Base-by-base conservation (phyloP, 345 rosid genomes). In the Hibiscus syriacus region DNA sequence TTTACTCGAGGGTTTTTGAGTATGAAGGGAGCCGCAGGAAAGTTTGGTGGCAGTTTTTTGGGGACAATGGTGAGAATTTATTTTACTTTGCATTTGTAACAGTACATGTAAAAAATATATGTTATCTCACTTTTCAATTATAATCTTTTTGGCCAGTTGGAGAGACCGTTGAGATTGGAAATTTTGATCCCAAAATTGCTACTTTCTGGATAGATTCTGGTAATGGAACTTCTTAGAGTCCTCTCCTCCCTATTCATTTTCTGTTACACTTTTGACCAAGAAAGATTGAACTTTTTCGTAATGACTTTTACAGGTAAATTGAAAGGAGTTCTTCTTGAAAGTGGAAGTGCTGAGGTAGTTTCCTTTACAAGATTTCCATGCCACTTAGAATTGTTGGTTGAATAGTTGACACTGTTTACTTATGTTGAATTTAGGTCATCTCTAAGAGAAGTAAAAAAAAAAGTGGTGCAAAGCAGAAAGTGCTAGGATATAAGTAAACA, bases 161-260 rank as follows among this genome's bases (percentile, higher is more conserved):
- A 69, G 99, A 94, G 81, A 74, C 90, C 8, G 70, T 91, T 53
- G 97, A 94, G 77, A 67, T 94, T 9, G 97, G 96, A 11, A 87
- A 85, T 67, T 90, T 94, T 29, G 89, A 90, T 78, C 99, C 99
- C 7, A 94, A 94, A 79, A 86, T 90, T 17, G 91, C 92, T 38
- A 89, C 96, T 10, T 90, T 93, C 84, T 90, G 97, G 99, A 84
- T 94, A 72, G 92, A 94, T 57, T 80, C 89, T 72, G 97, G 99
- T 90, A 84, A 75, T 20, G 7, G 13, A 53, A 19, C 45, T 22
- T 22, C 30, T 39, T 27, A 13, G 46, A 13, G 23, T 25, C 23
- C 48, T 53, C 16, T 53, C 2, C 39, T 41, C 19, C 27, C 45
- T 49, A 19, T 60, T 34, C 27, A 11, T 71, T 60, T 65, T 13